Base-by-base conservation (phyloP, 1,284 basidiomycete species). In the Moesziomyces antarcticus region DNA sequence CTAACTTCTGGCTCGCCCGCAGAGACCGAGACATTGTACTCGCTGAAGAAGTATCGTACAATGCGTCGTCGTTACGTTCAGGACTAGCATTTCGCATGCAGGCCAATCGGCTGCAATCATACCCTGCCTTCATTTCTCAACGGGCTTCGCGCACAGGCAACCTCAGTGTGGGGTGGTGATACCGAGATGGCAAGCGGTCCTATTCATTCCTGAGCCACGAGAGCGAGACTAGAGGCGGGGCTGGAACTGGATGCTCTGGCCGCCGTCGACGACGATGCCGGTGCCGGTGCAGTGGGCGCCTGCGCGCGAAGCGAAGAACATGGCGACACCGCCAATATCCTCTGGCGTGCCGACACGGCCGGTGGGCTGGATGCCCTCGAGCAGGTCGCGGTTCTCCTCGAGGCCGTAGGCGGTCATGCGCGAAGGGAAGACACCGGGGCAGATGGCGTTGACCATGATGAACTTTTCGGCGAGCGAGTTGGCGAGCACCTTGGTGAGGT, bases 401-500 rank as follows among this genome's bases (percentile, higher is more conserved):
- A 93, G 86, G 5, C 90, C 91, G 56, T 87, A 93, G 0, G 90
- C 88, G 1, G 93, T 94, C 93, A 95, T 94, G 84, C 91, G 92
- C 55, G 91, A 91, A 0, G 91, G 92, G 86, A 93, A 94, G 18
- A 93, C 86, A 10, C 84, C 92, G 5, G 92, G 92, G 55, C 89
- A 87, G 56, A 94, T 93, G 11, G 92, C 91, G 78, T 95, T 95
- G n/a, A 93, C 92, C 47, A 80, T 59, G 42, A 81, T 57, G 55
- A 66, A 76, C 24, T 85, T 85, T 14, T 87, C 86, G 3, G 86
- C 89, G 9, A 94, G 87, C 53, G 91, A 91, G 44, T 89, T 85
- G 2, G 93, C 91, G 27, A 94, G 86, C 53, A 88, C 86, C 27
- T 89, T 89, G 2, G 93, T 93, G 37, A 95, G 88, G 77, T 94